phyloP scores from a whole-genome alignment of 2,329 filamentous ascomycete species.

The Cryphonectria carpinicola region DNA sequence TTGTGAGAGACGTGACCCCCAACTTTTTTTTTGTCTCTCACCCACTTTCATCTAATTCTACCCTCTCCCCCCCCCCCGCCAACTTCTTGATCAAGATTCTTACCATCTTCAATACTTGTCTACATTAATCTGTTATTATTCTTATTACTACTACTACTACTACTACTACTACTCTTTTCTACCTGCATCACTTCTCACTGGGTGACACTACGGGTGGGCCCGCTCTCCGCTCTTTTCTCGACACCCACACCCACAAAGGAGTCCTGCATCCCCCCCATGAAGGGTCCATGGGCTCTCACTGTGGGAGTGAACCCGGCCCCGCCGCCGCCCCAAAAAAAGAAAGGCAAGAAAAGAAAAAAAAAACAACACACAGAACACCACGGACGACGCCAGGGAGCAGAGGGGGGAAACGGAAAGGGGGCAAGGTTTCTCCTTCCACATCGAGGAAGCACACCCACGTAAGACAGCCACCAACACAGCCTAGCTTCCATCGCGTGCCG shows the following conservation, averaged over 20 bases:
- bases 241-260: background rate
- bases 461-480: conserved; percentile 3
- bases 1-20: background rate
- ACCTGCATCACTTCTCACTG: background rate
- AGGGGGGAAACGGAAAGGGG: background rate
- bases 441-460: conserved; percentile 2
- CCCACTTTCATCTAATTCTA: too few relatives aligned
- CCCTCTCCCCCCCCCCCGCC: too few relatives aligned
- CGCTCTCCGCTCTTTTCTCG: background rate
- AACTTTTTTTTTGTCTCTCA: background rate
- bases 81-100: too few relatives aligned
- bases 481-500: background rate
- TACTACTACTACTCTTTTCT: background rate
- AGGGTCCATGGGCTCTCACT: background rate
- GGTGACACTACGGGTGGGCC: background rate
- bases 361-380: too few relatives aligned
- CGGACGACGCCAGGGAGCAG: too few relatives aligned
- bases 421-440: conserved; percentile 1
- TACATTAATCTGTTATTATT: background rate
- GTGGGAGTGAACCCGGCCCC: background rate
- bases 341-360: background rate
- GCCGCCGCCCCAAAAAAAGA: too few relatives aligned
- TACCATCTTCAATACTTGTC: background rate
- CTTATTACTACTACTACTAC: background rate
- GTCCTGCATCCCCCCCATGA: background rate